A percentile compares a stretch with the other conserved stretches of the same genome.
phyloP scores from a whole-genome alignment of 1,284 basidiomycete species.

The Pisolithus thermaeus region DNA sequence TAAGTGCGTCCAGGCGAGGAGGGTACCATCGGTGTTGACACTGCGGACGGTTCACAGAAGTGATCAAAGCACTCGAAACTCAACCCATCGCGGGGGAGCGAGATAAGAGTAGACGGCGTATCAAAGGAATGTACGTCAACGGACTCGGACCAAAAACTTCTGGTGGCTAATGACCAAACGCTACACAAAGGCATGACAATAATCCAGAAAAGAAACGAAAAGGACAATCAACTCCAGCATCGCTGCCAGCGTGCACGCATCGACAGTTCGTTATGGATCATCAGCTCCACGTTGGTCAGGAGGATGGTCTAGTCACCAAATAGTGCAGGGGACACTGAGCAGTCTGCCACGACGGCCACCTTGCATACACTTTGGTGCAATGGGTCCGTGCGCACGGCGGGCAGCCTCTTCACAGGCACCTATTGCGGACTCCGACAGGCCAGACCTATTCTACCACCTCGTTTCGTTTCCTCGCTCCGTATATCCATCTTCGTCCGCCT shows the following conservation, averaged over 20 bases:
- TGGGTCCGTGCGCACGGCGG: not conserved
- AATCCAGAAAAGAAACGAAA: too few relatives aligned
- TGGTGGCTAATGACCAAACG: too few relatives aligned
- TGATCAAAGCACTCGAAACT: slow-evolving; percentile 73
- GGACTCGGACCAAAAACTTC: too few relatives aligned
- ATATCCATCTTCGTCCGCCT: slow-evolving; percentile 36
- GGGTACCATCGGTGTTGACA: slow-evolving; percentile 73
- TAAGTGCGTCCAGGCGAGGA: slow-evolving; percentile 71
- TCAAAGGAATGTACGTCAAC: not conserved
- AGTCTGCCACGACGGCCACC: too few relatives aligned
- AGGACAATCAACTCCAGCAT: too few relatives aligned
- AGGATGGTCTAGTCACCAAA: too few relatives aligned
- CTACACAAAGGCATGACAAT: too few relatives aligned
- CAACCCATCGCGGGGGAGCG: slow-evolving; percentile 82
- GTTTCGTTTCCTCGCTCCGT: slow-evolving; percentile 45
- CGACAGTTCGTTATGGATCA: too few relatives aligned
- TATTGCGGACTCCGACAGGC: slow-evolving; percentile 46
- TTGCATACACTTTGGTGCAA: not conserved
- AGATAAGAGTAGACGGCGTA: slow-evolving; percentile 61
- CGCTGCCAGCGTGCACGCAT: too few relatives aligned
- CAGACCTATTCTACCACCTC: slow-evolving; percentile 66
- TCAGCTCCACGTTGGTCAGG: too few relatives aligned
- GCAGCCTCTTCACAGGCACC: slow-evolving; percentile 15
- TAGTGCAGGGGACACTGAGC: too few relatives aligned
- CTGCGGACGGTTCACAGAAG: slow-evolving; percentile 77